Evolutionary conservation across 2,329 filamentous ascomycete species (phyloP).

Genomic region (Thielaviopsis cerberus): DNA sequence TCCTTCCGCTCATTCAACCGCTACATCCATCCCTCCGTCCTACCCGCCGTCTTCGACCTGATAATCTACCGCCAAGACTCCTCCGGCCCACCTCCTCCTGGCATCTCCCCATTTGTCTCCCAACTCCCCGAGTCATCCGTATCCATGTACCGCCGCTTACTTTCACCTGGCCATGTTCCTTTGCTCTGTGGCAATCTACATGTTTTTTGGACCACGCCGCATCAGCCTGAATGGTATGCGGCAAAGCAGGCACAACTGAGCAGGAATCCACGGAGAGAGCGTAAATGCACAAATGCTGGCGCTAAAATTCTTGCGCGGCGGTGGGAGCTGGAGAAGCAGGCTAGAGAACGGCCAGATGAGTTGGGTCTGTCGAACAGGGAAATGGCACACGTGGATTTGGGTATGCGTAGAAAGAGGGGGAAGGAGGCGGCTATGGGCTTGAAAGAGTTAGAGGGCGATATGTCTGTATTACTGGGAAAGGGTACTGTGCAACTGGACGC

Average conservation of each 20-base stretch:
- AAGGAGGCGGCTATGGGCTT: not conserved
- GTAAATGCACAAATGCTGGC: not conserved
- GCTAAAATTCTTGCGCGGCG: slow-evolving; percentile 1
- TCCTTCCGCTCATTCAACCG: not conserved
- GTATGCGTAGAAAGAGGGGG: not conserved
- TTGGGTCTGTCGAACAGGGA: not conserved
- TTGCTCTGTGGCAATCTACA: not conserved
- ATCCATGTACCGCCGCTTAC: slow-evolving; percentile 1
- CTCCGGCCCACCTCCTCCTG: not conserved
- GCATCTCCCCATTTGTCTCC: slow-evolving; percentile 1
- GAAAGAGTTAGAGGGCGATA: not conserved
- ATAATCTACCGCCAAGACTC: slow-evolving; percentile 3
- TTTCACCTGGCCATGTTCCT: not conserved
- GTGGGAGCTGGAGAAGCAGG: not conserved
- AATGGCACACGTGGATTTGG: not conserved
- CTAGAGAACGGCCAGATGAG: not conserved
- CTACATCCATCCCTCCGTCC: not conserved
- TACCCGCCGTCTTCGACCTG: not conserved
- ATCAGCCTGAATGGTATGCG: not conserved
- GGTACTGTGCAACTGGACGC: not conserved
- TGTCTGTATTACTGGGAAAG: not conserved
- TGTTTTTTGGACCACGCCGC: slow-evolving; percentile 1
- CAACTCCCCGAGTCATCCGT: slow-evolving; percentile 1
- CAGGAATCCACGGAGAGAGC: not conserved
- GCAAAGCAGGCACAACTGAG: not conserved